These are phyloP conservation scores for Ophiostoma pallidulum DNA, from an alignment of 2,329 filamentous ascomycete genomes.

Conservation along the genomic window DNA sequence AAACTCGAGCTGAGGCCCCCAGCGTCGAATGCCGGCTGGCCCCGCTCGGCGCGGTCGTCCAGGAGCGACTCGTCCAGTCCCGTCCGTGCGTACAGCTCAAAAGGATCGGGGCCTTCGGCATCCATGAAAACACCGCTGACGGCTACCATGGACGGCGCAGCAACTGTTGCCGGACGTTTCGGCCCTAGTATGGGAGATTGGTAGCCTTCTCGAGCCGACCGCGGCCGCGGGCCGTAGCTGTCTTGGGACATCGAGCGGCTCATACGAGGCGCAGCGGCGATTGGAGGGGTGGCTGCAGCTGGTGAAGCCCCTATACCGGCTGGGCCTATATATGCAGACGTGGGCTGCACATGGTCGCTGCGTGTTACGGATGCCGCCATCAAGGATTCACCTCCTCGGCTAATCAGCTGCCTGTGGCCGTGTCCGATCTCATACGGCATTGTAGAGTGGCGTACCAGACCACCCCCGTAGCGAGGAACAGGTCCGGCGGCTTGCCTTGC, in stretches of 20 bases:
- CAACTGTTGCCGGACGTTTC: conserved; percentile 1
- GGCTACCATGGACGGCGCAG: conserved; percentile 10
- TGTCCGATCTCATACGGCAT: conserved; percentile 1
- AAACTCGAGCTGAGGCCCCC: conserved; percentile 12
- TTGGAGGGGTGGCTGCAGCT: neutral
- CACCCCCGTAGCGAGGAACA: neutral
- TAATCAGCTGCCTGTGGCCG: neutral
- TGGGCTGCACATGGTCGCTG: neutral
- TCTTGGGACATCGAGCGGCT: conserved; percentile 14
- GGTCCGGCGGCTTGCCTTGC: neutral
- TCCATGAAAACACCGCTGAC: conserved; percentile 10
- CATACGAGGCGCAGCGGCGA: conserved; percentile 2
- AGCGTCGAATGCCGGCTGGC: neutral
- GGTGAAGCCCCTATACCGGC: neutral
- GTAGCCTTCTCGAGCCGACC: neutral
- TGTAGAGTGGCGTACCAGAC: conserved; percentile 3
- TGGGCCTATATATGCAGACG: neutral
- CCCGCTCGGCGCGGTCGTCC: neutral
- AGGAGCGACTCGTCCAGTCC: neutral
- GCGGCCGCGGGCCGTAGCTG: conserved; percentile 7
- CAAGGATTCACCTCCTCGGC: neutral
- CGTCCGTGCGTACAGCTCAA: conserved; percentile 11
- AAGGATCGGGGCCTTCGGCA: conserved; percentile 13
- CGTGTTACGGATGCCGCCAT: neutral
- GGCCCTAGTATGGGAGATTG: neutral